These are phyloP conservation scores for Fabrea salina DNA, from an alignment of 169 alveolate genomes.

Conservation along the genomic window DNA sequence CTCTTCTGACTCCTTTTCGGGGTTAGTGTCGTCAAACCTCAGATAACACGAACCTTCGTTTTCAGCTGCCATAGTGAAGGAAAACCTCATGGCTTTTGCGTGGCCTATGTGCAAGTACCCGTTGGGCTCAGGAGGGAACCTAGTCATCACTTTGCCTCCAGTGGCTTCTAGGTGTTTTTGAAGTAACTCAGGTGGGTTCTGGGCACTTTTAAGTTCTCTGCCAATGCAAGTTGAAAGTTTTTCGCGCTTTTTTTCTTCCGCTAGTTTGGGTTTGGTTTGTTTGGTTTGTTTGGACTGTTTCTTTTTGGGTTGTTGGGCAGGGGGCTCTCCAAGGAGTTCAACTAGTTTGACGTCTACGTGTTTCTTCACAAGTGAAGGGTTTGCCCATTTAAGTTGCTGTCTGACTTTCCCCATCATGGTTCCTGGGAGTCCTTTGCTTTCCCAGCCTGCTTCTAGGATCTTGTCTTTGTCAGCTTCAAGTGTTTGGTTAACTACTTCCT, in stretches of 20 bases:
- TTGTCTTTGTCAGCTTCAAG: slow-evolving; percentile 53
- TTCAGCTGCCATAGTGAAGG: slow-evolving; percentile 92
- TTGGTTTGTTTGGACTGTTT: slow-evolving; percentile 56
- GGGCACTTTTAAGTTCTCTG: slow-evolving; percentile 72
- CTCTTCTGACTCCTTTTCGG: slow-evolving; percentile 94
- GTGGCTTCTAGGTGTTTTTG: slow-evolving; percentile 72
- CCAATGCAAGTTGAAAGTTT: slow-evolving; percentile 72
- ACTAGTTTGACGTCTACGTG: slow-evolving; percentile 60
- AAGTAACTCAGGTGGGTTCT: slow-evolving; percentile 71
- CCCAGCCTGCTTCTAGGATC: slow-evolving; percentile 55
- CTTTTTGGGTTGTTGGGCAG: slow-evolving; percentile 51
- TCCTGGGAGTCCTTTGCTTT: slow-evolving; percentile 39
- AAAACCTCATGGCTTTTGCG: slow-evolving; percentile 97
- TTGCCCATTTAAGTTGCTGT: slow-evolving; percentile 65
- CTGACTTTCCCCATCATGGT: slow-evolving; percentile 17
- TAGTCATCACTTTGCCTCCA: slow-evolving; percentile 87
- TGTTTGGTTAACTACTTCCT: slow-evolving; percentile 45
- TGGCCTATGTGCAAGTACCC: slow-evolving; percentile 99
- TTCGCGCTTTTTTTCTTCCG: slow-evolving; percentile 48
- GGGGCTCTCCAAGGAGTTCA: slow-evolving; percentile 68
- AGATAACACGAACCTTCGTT: slow-evolving; percentile 94
- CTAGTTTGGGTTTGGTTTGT: slow-evolving; percentile 41
- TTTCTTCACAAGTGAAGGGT: slow-evolving; percentile 55
- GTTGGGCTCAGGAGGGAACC: slow-evolving; percentile 99
- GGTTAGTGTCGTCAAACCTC: slow-evolving; percentile 99